A percentile compares a stretch with the other conserved stretches of the same genome.
phyloP scores from a whole-genome alignment of 371 early-diverging fungal species.

The Actinomortierella wolfii region DNA sequence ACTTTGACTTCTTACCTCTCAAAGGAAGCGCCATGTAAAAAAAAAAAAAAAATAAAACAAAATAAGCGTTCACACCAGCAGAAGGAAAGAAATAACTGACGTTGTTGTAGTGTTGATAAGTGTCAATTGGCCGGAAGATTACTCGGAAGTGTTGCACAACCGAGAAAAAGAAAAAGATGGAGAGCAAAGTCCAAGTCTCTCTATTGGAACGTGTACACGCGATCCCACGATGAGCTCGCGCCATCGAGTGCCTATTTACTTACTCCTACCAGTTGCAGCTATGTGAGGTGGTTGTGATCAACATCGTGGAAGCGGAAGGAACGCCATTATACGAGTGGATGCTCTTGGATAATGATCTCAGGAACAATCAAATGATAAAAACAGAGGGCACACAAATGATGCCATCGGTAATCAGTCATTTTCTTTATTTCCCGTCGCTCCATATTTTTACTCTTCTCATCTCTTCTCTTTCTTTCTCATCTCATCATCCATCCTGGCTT shows the following conservation, averaged over 20 bases:
- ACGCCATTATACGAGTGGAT: background rate
- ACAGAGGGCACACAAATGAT: background rate
- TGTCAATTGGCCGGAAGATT: too few relatives aligned
- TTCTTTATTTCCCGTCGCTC: background rate
- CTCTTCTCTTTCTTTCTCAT: conserved; percentile 11
- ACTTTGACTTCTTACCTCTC: background rate
- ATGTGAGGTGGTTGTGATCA: background rate
- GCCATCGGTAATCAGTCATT: background rate
- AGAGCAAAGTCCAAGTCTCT: background rate
- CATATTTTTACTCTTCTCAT: background rate
- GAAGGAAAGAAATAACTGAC: background rate
- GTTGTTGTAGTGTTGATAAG: too few relatives aligned
- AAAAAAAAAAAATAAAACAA: background rate
- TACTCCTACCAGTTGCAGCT: conserved; percentile 5
- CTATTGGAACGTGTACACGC: background rate
- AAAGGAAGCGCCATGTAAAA: background rate
- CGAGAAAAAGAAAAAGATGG: background rate
- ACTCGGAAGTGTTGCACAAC: too few relatives aligned
- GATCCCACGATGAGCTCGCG: background rate
- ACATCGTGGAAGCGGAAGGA: background rate
- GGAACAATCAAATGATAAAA: background rate
- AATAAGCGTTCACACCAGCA: background rate
- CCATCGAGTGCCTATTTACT: background rate
- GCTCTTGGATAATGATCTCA: background rate
- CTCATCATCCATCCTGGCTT: background rate